Conservation (phyloP, 164 flowering plant species). For the Tetracentron sinense region DNA sequence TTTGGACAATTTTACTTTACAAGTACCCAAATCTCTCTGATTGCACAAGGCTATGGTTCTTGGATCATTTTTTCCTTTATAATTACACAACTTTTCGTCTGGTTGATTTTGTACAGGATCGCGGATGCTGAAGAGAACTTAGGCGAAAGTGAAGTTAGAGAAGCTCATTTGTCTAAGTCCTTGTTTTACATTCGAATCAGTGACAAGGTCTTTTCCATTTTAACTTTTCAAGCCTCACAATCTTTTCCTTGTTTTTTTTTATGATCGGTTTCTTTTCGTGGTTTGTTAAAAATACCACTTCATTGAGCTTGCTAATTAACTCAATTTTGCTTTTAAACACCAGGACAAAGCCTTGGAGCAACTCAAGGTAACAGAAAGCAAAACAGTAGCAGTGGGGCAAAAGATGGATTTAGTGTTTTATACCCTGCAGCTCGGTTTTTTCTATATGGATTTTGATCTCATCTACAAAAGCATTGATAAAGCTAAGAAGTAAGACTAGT, state of each 20-base stretch:
- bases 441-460: too few species aligned
- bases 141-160: constrained; percentile 98
- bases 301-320: too few species aligned
- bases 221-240: neutral
- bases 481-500: constrained; percentile 73
- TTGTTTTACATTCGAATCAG: constrained; percentile 76
- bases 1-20: too few species aligned
- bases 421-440: constrained; percentile 79
- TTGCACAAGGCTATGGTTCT: neutral
- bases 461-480: constrained; percentile 93
- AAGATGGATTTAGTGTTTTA: constrained; percentile 96
- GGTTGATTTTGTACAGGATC: constrained; percentile 46
- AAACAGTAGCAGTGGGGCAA: constrained; percentile 97
- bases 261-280: too few species aligned
- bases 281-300: too few species aligned
- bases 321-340: too few species aligned
- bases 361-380: constrained; percentile 84
- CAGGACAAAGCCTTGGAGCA: constrained; percentile 92
- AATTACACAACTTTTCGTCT: neutral
- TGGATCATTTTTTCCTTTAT: neutral
- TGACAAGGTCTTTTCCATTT: constrained; percentile 53
- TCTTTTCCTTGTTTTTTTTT: constrained; percentile 1
- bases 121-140: constrained; percentile 97
- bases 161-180: constrained; percentile 93
- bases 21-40: too few species aligned